phyloP scores from a whole-genome alignment of 129 eudicot species.

The Lonicera japonica region DNA sequence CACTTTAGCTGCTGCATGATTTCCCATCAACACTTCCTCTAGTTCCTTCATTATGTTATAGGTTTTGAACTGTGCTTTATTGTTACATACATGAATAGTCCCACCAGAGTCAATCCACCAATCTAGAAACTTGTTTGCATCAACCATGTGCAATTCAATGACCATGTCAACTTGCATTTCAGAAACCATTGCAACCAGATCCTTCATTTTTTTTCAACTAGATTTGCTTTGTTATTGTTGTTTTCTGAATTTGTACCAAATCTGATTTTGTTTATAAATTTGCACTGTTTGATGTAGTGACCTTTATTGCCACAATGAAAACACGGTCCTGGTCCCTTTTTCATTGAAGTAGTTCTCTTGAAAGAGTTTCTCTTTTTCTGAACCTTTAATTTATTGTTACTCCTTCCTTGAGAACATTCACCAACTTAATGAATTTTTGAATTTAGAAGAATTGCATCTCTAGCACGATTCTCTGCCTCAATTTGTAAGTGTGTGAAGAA shows the following conservation, averaged over 20 bases:
- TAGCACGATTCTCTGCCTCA: not conserved
- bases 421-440: not conserved
- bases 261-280: not conserved
- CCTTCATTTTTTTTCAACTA: not conserved
- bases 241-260: not conserved
- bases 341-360: not conserved
- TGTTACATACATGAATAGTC: conserved; percentile 8
- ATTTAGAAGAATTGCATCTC: not conserved
- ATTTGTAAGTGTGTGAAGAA: conserved; percentile 2
- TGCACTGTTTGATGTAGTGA: not conserved
- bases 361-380: too few species aligned
- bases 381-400: not conserved
- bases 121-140: too few species aligned
- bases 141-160: conserved; percentile 1
- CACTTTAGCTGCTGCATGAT: conserved; percentile 3
- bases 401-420: not conserved
- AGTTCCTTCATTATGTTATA: not conserved
- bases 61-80: not conserved
- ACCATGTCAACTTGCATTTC: too few species aligned
- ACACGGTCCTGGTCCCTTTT: not conserved
- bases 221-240: not conserved
- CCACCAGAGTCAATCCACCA: too few species aligned
- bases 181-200: not conserved
- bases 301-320: conserved; percentile 3
- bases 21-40: conserved; percentile 17